These are phyloP conservation scores for Linnemannia exigua DNA, from an alignment of 192 early-diverging fungal genomes.

Conservation along the genomic window DNA sequence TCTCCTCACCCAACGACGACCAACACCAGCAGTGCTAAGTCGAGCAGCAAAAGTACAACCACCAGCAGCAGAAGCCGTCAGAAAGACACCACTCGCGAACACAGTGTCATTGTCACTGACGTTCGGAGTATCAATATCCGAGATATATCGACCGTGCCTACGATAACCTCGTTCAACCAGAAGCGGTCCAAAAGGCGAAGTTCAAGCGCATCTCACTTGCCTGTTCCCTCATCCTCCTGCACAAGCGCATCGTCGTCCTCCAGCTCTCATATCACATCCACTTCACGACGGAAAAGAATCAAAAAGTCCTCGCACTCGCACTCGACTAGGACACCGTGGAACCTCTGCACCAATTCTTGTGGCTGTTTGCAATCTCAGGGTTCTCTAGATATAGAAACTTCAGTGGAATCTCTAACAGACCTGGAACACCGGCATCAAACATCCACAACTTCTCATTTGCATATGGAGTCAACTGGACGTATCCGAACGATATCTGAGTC, in stretches of 20 bases:
- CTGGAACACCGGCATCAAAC: not conserved
- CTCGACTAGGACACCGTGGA: slow-evolving; percentile 12
- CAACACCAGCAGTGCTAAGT: not conserved
- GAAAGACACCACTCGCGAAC: slow-evolving; percentile 6
- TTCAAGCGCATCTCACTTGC: slow-evolving; percentile 24
- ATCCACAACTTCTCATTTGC: not conserved
- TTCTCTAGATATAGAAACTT: not conserved
- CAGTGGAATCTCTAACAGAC: not conserved
- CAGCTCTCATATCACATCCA: slow-evolving; percentile 9
- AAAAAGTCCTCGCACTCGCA: slow-evolving; percentile 43
- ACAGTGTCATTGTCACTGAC: slow-evolving; percentile 42
- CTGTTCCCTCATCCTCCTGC: not conserved
- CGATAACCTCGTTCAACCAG: slow-evolving; percentile 22
- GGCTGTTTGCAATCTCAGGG: slow-evolving; percentile 22
- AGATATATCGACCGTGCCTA: slow-evolving; percentile 51
- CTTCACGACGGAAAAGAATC: slow-evolving; percentile 43
- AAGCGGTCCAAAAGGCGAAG: slow-evolving; percentile 39
- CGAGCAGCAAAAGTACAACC: not conserved
- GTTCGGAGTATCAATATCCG: slow-evolving; percentile 49
- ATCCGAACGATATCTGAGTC: slow-evolving; percentile 46
- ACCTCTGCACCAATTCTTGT: slow-evolving; percentile 31
- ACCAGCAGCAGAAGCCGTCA: slow-evolving; percentile 5
- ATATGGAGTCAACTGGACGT: slow-evolving; percentile 46
- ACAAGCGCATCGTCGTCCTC: slow-evolving; percentile 4
- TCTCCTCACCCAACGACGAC: not conserved